Evolutionary conservation across 2,329 filamentous ascomycete species (phyloP), one percentile per base, ranked within the genome.

Genomic region (Calonectria leucothoes): DNA sequence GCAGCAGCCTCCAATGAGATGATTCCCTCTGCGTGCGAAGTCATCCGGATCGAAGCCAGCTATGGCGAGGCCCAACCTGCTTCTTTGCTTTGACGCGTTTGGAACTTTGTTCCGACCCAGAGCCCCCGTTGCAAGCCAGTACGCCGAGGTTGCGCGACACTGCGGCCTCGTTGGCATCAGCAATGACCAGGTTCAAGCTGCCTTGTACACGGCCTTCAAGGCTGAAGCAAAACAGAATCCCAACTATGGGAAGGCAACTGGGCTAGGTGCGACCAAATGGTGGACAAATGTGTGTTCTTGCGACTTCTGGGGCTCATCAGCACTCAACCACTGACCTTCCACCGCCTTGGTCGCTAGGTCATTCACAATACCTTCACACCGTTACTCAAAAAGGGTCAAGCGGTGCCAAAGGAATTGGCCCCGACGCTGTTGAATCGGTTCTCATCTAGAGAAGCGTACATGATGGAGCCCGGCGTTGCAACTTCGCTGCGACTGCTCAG

Each of bases 11-110:
- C 11, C 29, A 23, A 57, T n/a, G 31, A n/a, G 31, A 23, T 37
- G 23, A 23, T 23, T 23, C 4, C n/a, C 15, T 35, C 31, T 25
- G 6, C n/a, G 8, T 25, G 17, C 11, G 39, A 27, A 39, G 4
- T 2, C 12, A 15, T 10, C 15, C 12, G 10, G 52, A 10, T 49
- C 5, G 20, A 7, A n/a, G 23, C 6, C 31, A n/a, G 49, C 14
- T 31, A 78, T 89, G 90, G 73, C 70, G 29, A 79, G 59, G 3
- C 48, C 66, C 17, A 77, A 76, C 25, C 70, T 78, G 0, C 64
- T 78, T 0, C 8, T 78, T 14, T 79, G 77, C 10, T 78, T 78
- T 45, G 77, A 78, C 6, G 77, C 77, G 0, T 78, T 79, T 0
- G 77, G 77, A 1, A 78, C 77, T 0, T 10, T 78, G 0, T 76